Evolutionary conservation across 2,329 filamentous ascomycete genomes (phyloP).

Genomic region (Curvularia spicifera): DNA sequence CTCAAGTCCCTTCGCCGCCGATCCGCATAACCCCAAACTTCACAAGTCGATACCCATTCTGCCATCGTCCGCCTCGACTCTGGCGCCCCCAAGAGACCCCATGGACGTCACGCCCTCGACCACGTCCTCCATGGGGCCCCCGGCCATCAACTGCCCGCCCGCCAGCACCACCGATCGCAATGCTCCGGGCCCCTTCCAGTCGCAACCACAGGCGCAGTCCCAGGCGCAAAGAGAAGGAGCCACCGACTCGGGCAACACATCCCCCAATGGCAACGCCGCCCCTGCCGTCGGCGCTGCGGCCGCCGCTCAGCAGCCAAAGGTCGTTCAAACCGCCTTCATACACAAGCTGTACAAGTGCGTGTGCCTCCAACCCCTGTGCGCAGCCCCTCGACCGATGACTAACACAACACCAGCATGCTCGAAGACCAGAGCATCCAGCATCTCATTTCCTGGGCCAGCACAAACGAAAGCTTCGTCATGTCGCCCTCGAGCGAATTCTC

Average conservation of each 20-base stretch:
- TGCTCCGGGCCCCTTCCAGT: slow-evolving; percentile 19
- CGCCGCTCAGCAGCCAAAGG: slow-evolving; percentile 90
- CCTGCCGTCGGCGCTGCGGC: slow-evolving; percentile 65
- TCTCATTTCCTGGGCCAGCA: slow-evolving; percentile 93
- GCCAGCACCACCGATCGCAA: slow-evolving; percentile 52
- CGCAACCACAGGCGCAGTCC: slow-evolving; percentile 17
- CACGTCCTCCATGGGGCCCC: slow-evolving; percentile 55
- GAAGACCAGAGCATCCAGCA: slow-evolving; percentile 93
- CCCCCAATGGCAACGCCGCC: slow-evolving; percentile 51
- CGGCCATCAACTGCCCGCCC: slow-evolving; percentile 57
- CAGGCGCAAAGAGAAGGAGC: slow-evolving; percentile 29
- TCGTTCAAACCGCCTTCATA: slow-evolving; percentile 97
- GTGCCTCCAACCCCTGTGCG: slow-evolving; percentile 7
- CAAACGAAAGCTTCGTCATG: slow-evolving; percentile 98
- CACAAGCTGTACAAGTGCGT: slow-evolving; percentile 97
- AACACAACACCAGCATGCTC: slow-evolving; percentile 74
- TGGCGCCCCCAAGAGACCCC: slow-evolving; percentile 56
- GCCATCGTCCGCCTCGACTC: slow-evolving; percentile 54
- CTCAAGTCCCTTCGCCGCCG: slow-evolving; percentile 56
- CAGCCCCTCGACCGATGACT: slow-evolving; percentile 28
- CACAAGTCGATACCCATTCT: slow-evolving; percentile 61
- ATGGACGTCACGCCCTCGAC: slow-evolving; percentile 59
- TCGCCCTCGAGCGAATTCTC: slow-evolving; percentile 96
- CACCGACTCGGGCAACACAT: slow-evolving; percentile 38
- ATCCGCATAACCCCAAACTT: slow-evolving; percentile 51